A percentile compares a stretch with the other conserved stretches of the same genome.
Conservation (phyloP, 805 yeast species). For the Wickerhamiella kazuoi region DNA sequence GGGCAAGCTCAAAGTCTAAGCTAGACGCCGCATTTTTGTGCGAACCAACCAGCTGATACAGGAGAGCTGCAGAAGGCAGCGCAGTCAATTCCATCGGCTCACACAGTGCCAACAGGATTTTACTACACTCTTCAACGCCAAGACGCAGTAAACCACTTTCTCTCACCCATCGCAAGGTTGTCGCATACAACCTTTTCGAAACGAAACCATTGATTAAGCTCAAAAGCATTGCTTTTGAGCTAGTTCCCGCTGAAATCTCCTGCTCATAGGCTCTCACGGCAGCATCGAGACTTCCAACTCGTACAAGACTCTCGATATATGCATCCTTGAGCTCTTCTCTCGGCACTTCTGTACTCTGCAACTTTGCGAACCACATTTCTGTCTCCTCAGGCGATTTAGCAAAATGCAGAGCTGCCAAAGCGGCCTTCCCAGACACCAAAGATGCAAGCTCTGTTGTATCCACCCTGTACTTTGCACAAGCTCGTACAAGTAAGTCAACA, state of each 20-base stretch:
- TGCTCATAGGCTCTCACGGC: neutral
- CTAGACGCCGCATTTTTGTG: slow-evolving; percentile 3
- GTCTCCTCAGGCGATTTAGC: neutral
- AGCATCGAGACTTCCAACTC: neutral
- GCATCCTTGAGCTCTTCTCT: neutral
- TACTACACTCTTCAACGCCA: neutral
- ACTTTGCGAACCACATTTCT: neutral
- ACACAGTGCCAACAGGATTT: slow-evolving; percentile 2
- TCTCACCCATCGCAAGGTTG: slow-evolving; percentile 9
- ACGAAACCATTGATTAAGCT: slow-evolving; percentile 3
- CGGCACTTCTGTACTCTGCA: neutral
- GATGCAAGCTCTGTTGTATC: neutral
- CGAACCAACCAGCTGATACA: slow-evolving; percentile 14
- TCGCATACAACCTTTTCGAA: slow-evolving; percentile 5
- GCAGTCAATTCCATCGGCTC: slow-evolving; percentile 1
- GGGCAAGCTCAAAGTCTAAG: slow-evolving; percentile 9
- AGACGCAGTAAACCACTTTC: neutral
- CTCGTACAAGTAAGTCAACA: slow-evolving; percentile 6
- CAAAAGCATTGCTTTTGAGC: neutral
- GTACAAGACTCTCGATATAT: neutral
- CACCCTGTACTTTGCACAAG: slow-evolving; percentile 5
- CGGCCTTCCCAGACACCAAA: neutral
- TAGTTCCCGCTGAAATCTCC: neutral
- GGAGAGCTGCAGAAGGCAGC: slow-evolving; percentile 10
- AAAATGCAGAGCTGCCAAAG: neutral